Conservation (phyloP, 208 protist species). For the Naegleria fowleri region DNA sequence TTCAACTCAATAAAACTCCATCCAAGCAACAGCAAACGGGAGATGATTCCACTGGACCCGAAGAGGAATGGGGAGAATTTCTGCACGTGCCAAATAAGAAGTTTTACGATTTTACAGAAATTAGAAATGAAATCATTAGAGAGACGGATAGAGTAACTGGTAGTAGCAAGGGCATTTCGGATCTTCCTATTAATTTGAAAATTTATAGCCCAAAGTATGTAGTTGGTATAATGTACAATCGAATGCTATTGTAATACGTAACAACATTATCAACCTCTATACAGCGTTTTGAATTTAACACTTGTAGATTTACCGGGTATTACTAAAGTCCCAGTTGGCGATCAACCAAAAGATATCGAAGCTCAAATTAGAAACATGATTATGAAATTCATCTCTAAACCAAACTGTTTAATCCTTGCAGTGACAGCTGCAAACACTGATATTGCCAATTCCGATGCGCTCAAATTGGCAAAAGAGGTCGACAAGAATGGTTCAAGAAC, state of each 20-base stretch:
- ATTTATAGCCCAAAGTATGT: constrained; percentile 66
- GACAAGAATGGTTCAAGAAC: constrained; percentile 95
- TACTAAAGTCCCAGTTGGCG: constrained; percentile 95
- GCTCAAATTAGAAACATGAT: constrained; percentile 94
- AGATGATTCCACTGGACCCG: constrained; percentile 56
- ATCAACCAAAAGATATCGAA: constrained; percentile 96
- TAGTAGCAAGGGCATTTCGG: constrained; percentile 85
- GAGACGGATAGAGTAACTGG: constrained; percentile 93
- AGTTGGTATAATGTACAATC: too few relatives aligned
- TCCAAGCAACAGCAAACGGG: too few relatives aligned
- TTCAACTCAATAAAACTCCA: constrained; percentile 90
- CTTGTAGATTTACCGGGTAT: constrained; percentile 99
- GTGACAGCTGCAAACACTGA: constrained; percentile 98
- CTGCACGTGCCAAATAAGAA: constrained; percentile 69
- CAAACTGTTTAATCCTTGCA: constrained; percentile 96
- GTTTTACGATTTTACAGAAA: constrained; percentile 90
- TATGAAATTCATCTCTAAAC: constrained; percentile 83
- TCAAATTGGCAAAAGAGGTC: constrained; percentile 90
- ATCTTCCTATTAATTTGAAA: constrained; percentile 93
- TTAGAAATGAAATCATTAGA: constrained; percentile 84
- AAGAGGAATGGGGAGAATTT: constrained; percentile 70
- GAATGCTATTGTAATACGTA: neutral
- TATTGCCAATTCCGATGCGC: constrained; percentile 96
- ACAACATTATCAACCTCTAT: neutral
- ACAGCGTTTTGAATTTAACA: constrained; percentile 93